A percentile compares a stretch with the other conserved stretches of the same genome.
phyloP scores from a whole-genome alignment of 805 yeast species.

The Starmerella sirachaensis region DNA sequence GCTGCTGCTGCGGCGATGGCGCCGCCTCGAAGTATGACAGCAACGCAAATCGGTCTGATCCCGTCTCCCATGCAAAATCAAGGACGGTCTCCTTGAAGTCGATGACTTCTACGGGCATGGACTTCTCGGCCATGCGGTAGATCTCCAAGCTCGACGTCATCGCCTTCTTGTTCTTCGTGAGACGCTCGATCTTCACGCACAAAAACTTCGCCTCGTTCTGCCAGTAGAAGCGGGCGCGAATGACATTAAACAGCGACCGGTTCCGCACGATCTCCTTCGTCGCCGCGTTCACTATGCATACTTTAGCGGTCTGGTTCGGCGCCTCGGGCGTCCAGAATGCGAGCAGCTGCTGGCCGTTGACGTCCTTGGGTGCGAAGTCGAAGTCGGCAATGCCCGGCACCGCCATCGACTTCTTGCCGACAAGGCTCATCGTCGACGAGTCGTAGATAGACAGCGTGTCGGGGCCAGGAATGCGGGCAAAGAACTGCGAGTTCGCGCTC shows the following conservation, averaged over 20 bases:
- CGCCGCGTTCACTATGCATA: conserved; percentile 78
- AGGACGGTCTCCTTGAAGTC: conserved; percentile 83
- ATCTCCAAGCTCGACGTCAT: conserved; percentile 83
- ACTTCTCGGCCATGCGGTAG: conserved; percentile 75
- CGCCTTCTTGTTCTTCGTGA: conserved; percentile 89
- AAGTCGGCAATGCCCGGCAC: conserved; percentile 79
- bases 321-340: conserved; percentile 97
- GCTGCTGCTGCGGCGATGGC: conserved; percentile 24
- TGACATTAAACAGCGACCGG: conserved; percentile 86
- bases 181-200: conserved; percentile 94
- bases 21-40: conserved; percentile 45
- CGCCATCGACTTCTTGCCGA: conserved; percentile 76
- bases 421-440: conserved; percentile 58
- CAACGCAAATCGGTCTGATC: conserved; percentile 71
- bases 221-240: conserved; percentile 87
- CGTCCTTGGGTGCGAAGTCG: conserved; percentile 88
- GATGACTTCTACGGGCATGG: conserved; percentile 85
- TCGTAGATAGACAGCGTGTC: conserved; percentile 81
- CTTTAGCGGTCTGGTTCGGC: conserved; percentile 87
- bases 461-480: conserved; percentile 91
- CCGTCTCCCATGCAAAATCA: conserved; percentile 94
- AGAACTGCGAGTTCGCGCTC: conserved; percentile 84
- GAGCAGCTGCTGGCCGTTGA: conserved; percentile 52
- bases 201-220: conserved; percentile 72
- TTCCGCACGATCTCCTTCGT: conserved; percentile 75